phyloP scores from a whole-genome alignment of 257 asterid genomes.

The Handroanthus guayacan region DNA sequence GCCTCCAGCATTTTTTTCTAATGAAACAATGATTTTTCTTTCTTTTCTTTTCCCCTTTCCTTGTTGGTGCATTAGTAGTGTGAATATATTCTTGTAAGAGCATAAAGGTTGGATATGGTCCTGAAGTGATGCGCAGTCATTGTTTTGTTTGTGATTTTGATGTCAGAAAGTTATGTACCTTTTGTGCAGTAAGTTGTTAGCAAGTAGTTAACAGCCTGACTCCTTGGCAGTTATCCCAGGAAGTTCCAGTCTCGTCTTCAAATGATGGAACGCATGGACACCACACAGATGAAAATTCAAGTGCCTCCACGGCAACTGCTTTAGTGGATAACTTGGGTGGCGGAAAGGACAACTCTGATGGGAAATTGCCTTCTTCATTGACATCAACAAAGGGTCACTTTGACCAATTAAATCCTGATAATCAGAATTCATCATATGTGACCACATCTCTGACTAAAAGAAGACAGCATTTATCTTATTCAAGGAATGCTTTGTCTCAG shows the following conservation, averaged over 20 bases:
- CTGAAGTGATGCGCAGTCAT: background rate
- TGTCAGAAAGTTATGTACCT: background rate
- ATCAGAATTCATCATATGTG: conserved; percentile 39
- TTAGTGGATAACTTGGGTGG: conserved; percentile 34
- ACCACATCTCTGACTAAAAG: conserved; percentile 34
- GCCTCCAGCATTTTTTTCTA: background rate
- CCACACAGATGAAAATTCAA: conserved; percentile 30
- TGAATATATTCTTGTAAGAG: conserved; percentile 1
- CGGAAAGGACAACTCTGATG: conserved; percentile 37
- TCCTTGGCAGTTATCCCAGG: conserved; percentile 54
- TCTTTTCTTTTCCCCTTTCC: background rate
- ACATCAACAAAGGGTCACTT: conserved; percentile 42
- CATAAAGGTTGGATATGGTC: conserved; percentile 5
- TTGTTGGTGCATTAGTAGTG: background rate
- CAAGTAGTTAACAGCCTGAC: conserved; percentile 22
- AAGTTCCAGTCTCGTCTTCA: conserved; percentile 38
- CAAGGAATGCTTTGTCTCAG: conserved; percentile 32
- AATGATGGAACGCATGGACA: conserved; percentile 42
- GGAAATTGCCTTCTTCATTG: conserved; percentile 30
- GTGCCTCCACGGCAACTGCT: conserved; percentile 37
- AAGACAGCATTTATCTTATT: conserved; percentile 32
- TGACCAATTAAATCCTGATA: conserved; percentile 36
- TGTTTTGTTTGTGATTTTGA: background rate
- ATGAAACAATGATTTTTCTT: background rate
- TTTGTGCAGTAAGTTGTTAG: conserved; percentile 13